Conservation (phyloP, 2,329 filamentous ascomycete genomes). For the Pseudogymnoascus sp. region DNA sequence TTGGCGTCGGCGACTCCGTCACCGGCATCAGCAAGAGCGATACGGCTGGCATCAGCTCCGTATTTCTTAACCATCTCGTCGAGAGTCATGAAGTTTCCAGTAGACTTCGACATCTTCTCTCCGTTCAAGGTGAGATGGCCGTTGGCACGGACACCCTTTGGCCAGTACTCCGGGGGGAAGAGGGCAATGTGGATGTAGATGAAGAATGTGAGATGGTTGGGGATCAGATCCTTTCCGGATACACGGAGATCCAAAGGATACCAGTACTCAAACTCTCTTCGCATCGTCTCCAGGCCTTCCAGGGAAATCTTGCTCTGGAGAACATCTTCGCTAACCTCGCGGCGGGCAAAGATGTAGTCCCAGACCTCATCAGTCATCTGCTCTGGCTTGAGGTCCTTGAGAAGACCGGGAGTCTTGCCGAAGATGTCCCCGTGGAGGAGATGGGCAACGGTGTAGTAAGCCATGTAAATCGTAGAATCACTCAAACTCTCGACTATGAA, state of each 20-base stretch:
- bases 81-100: slow-evolving; percentile 93
- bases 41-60: slow-evolving; percentile 84
- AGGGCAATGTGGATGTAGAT: slow-evolving; percentile 89
- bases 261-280: slow-evolving; percentile 92
- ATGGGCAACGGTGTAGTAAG: slow-evolving; percentile 63
- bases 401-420: slow-evolving; percentile 63
- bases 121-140: slow-evolving; percentile 92
- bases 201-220: slow-evolving; percentile 93
- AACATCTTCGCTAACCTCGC: slow-evolving; percentile 61
- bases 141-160: slow-evolving; percentile 76
- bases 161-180: slow-evolving; percentile 86
- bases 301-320: slow-evolving; percentile 64
- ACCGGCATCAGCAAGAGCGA: slow-evolving; percentile 89
- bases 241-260: slow-evolving; percentile 86
- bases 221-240: slow-evolving; percentile 87
- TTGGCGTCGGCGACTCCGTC: slow-evolving; percentile 95
- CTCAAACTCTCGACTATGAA: slow-evolving; percentile 90
- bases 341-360: slow-evolving; percentile 88
- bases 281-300: slow-evolving; percentile 70
- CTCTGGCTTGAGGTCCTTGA: slow-evolving; percentile 62
- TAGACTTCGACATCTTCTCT: slow-evolving; percentile 98
- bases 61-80: slow-evolving; percentile 83
- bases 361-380: slow-evolving; percentile 94
- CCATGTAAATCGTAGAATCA: slow-evolving; percentile 90
- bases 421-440: slow-evolving; percentile 80